Conservation (phyloP, 2,329 filamentous ascomycete species). For the Didymella exigua region DNA sequence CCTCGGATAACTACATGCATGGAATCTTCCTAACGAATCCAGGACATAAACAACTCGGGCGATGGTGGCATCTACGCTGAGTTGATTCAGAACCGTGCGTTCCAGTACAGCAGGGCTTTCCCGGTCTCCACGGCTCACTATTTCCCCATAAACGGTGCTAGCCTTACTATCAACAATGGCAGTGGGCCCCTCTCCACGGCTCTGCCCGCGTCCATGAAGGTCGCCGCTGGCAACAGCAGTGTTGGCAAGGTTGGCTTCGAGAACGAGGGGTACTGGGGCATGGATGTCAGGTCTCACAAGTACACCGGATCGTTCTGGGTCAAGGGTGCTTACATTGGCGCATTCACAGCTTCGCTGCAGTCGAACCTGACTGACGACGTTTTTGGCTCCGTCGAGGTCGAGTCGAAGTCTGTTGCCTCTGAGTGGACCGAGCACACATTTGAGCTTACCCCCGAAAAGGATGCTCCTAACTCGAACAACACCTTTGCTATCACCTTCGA, state of each 20-base stretch:
- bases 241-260: slow-evolving; percentile 54
- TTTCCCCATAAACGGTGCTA: slow-evolving; percentile 43
- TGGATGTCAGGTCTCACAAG: slow-evolving; percentile 55
- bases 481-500: slow-evolving; percentile 59
- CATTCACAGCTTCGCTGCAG: slow-evolving; percentile 49
- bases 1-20: neutral
- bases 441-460: slow-evolving; percentile 41
- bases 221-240: slow-evolving; percentile 43
- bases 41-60: slow-evolving; percentile 67
- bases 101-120: slow-evolving; percentile 58
- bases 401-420: slow-evolving; percentile 38
- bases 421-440: slow-evolving; percentile 52
- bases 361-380: slow-evolving; percentile 51
- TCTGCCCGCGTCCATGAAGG: slow-evolving; percentile 51
- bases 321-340: slow-evolving; percentile 42
- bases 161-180: slow-evolving; percentile 47
- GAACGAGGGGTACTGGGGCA: slow-evolving; percentile 60
- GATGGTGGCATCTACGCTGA: slow-evolving; percentile 77
- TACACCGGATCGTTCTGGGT: slow-evolving; percentile 60
- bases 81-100: slow-evolving; percentile 71
- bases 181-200: slow-evolving; percentile 52
- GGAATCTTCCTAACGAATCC: neutral
- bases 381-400: slow-evolving; percentile 45
- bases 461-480: slow-evolving; percentile 57
- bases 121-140: slow-evolving; percentile 37